These are phyloP conservation scores for Ceratocystis cubensis DNA, from an alignment of 2,329 filamentous ascomycete species.

Conservation along the genomic window DNA sequence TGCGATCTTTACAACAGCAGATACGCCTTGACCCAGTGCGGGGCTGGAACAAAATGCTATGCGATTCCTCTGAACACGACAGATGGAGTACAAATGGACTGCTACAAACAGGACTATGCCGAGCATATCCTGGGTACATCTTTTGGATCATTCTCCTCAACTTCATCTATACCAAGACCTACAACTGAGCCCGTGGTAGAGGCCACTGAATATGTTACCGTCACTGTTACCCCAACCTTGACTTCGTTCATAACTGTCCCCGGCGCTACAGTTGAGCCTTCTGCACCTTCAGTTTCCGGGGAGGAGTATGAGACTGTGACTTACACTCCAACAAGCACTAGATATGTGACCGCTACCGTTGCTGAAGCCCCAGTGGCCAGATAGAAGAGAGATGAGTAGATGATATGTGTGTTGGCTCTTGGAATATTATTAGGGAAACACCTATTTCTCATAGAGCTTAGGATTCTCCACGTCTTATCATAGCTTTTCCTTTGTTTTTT, in stretches of 20 bases:
- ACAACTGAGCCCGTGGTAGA: background rate
- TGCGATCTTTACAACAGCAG: slow-evolving; percentile 32
- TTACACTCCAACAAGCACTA: slow-evolving; percentile 9
- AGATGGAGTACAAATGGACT: slow-evolving; percentile 38
- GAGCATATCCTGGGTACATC: slow-evolving; percentile 31
- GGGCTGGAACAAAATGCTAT: slow-evolving; percentile 33
- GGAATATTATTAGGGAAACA: too few relatives aligned
- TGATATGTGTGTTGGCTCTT: too few relatives aligned
- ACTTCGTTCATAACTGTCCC: slow-evolving; percentile 16
- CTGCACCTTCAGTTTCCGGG: background rate
- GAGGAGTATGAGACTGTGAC: slow-evolving; percentile 6
- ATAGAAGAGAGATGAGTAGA: background rate
- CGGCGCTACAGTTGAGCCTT: background rate
- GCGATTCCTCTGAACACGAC: slow-evolving; percentile 42
- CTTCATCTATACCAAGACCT: background rate
- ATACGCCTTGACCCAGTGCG: slow-evolving; percentile 34
- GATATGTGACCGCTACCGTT: background rate
- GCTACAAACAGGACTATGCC: slow-evolving; percentile 33
- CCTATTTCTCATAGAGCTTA: too few relatives aligned
- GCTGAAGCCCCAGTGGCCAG: background rate
- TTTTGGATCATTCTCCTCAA: background rate
- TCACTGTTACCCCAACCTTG: slow-evolving; percentile 20
- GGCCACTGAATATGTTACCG: slow-evolving; percentile 10
- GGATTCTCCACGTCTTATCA: too few relatives aligned
- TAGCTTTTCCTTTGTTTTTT: too few relatives aligned